Percentiles rank a stretch among this genome's conserved stretches.
These are phyloP conservation scores for Anthoceros angustus DNA, from an alignment of 225 moss, liverwort and hornwort species.

Conservation along the genomic window DNA sequence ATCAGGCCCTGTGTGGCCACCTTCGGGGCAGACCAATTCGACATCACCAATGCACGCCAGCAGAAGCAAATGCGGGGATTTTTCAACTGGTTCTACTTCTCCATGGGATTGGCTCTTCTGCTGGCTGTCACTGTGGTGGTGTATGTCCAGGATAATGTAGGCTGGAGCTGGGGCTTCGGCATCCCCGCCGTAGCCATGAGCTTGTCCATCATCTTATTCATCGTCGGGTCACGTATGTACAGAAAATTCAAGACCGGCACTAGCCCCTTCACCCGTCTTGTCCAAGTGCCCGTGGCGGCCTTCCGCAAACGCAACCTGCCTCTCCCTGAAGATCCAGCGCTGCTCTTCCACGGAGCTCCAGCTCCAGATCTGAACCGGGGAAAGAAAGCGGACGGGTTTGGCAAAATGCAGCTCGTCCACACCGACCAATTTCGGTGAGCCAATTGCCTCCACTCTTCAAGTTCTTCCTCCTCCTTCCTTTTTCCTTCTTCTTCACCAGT, in stretches of 20 bases:
- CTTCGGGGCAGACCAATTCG: slow-evolving; percentile 31
- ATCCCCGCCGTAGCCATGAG: slow-evolving; percentile 8
- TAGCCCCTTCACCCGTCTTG: slow-evolving; percentile 14
- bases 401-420: slow-evolving; percentile 7
- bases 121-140: neutral
- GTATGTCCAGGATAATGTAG: slow-evolving; percentile 3
- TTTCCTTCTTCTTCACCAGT: neutral
- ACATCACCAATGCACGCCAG: slow-evolving; percentile 8
- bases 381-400: slow-evolving; percentile 4
- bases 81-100: slow-evolving; percentile 29
- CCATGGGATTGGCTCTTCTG: slow-evolving; percentile 4
- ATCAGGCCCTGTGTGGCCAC: slow-evolving; percentile 12
- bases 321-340: slow-evolving; percentile 12
- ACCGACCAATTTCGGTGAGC: slow-evolving; percentile 18
- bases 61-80: slow-evolving; percentile 14
- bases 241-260: slow-evolving; percentile 8
- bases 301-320: slow-evolving; percentile 10
- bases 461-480: neutral
- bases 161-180: slow-evolving; percentile 16
- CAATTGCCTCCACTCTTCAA: neutral
- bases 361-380: neutral
- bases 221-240: slow-evolving; percentile 14
- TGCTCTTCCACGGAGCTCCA: slow-evolving; percentile 8
- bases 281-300: slow-evolving; percentile 14
- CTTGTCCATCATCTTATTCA: neutral